Evolutionary conservation across 306 rosid species (phyloP).

Genomic region (Fagus crenata): DNA sequence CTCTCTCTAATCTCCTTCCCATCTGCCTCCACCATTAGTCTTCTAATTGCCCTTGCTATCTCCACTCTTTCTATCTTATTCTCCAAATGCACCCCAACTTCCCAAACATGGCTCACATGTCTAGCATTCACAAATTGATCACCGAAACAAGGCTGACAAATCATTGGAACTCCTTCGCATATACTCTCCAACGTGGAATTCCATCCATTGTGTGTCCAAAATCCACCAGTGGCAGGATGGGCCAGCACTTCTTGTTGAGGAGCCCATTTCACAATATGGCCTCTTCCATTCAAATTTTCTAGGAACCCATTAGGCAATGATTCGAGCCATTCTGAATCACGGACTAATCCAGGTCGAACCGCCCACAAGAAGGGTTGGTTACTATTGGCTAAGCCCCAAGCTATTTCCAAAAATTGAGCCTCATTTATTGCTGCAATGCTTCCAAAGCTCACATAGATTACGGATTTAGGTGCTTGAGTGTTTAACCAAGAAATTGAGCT

Average conservation of each 20-base stretch:
- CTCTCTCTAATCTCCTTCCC: conserved; percentile 45
- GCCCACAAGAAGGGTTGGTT: conserved; percentile 67
- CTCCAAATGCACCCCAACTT: conserved; percentile 47
- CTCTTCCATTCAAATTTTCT: conserved; percentile 43
- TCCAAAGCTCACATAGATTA: conserved; percentile 66
- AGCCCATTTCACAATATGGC: conserved; percentile 68
- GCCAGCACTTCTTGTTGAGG: conserved; percentile 66
- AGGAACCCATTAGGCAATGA: conserved; percentile 46
- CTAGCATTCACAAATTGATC: conserved; percentile 64
- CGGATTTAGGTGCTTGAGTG: conserved; percentile 38
- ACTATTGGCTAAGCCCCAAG: conserved; percentile 65
- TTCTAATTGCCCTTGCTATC: conserved; percentile 42
- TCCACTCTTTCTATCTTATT: conserved; percentile 44
- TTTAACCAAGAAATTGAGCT: conserved; percentile 55
- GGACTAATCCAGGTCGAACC: conserved; percentile 51
- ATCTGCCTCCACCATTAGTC: conserved; percentile 40
- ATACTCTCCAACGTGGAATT: conserved; percentile 68
- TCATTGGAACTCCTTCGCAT: conserved; percentile 69
- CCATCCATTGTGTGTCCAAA: conserved; percentile 77
- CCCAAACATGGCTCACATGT: conserved; percentile 57
- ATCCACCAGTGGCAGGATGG: conserved; percentile 52
- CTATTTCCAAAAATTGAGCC: conserved; percentile 50
- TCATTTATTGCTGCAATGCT: conserved; percentile 41
- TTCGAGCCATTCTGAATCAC: conserved; percentile 52
- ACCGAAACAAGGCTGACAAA: conserved; percentile 49